Base-by-base conservation (phyloP, 2,329 filamentous ascomycete genomes). In the Leptographium lundbergii region DNA sequence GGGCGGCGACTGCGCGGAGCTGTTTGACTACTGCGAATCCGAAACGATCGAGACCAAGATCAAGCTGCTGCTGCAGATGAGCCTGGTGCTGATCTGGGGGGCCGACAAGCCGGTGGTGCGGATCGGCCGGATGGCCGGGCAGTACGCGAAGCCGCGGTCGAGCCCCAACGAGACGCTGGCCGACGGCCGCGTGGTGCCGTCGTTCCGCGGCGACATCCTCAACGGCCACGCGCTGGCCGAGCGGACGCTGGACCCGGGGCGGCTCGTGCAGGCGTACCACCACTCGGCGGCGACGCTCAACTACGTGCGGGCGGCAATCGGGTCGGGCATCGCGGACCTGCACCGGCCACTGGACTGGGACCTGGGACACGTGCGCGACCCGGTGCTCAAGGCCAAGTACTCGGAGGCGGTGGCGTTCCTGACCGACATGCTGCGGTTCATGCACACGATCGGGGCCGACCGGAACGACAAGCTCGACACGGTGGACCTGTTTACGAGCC, bases 41-140 rank as follows among this genome's bases (percentile, higher is more conserved):
- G 81, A 82, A 17, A 87, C 88, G 64, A 96, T 99, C 66, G 91
- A 97, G 74, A 87, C 89, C 63, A 99, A 97, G 78, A 90, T 97
- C 72, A 97, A 97, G 75, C 82, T 99, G 29, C 81, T 99, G 34
- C 77, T 99, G 61, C 94, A 99, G 75, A 97, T 99, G 92, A 95
- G 89, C 64, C 76, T 99, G 66, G 89, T 99, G 1, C 79, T 99
- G 61, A 91, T 97, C 70, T 96, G 91, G 87, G 94, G 89, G 65
- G 80, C 79, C 61, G 78, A 81, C 73, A 85, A 84, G 74, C 88
- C 89, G 6, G 91, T 99, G 4, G 90, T 99, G 54, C 85, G 94
- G 65, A 95, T 99, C 67, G 94, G 90, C 19, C 85, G 94, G 61
- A 96, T 97, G 85, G 94, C 94, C 14, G 94, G 94, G 4, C 94